These are phyloP conservation scores for Nicotiana undulata DNA, from an alignment of 257 asterid species.

Conservation along the genomic window DNA sequence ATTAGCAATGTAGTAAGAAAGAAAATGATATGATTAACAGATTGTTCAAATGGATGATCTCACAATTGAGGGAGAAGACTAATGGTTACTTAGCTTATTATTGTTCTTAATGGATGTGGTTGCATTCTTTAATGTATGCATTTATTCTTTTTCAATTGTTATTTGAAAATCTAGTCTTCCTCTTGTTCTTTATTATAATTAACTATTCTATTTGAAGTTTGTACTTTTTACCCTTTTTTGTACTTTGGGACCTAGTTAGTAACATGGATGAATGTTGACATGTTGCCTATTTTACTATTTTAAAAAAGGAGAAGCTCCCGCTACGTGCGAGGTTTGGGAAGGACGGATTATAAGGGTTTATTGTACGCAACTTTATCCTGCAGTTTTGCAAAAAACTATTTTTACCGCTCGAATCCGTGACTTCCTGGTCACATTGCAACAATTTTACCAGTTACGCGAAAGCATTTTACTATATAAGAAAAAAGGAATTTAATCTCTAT, in stretches of 20 bases:
- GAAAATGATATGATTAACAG: neutral
- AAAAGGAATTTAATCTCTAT: neutral
- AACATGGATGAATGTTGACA: neutral
- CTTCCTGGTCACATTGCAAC: rapidly evolving
- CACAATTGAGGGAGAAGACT: neutral
- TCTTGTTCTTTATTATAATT: neutral
- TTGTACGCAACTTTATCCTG: no score
- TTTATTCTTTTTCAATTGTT: neutral
- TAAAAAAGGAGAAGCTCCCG: neutral
- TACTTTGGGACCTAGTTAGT: neutral
- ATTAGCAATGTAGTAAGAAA: neutral
- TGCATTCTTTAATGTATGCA: neutral
- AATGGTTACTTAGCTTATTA: neutral
- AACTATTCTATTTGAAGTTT: neutral
- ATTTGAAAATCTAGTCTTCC: neutral
- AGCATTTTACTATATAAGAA: no score
- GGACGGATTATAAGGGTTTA: rapidly evolving
- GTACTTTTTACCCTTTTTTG: neutral
- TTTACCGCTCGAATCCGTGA: no score
- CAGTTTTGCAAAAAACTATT: no score
- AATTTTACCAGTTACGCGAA: no score
- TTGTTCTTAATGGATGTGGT: neutral
- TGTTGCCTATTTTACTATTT: neutral
- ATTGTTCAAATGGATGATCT: neutral
- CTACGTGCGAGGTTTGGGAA: rapidly evolving